Percentiles rank a stretch among this genome's conserved stretches.
phyloP scores from a whole-genome alignment of 2,329 filamentous ascomycete species.

The Aspergillus sp. region DNA sequence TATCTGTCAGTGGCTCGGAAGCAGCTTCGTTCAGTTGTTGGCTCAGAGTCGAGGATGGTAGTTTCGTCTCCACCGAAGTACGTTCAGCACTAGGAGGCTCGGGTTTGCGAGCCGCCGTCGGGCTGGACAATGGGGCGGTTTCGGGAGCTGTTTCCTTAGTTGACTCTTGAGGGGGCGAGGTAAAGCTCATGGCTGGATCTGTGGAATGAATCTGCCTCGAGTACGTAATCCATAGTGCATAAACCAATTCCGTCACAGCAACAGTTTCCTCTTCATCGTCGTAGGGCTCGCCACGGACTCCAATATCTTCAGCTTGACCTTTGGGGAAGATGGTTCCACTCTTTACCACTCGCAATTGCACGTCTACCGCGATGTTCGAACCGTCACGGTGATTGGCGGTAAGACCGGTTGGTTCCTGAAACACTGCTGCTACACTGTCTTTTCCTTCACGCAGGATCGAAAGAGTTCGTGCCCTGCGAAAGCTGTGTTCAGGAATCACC shows the following conservation, averaged over 20 bases:
- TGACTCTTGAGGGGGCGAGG: constrained; percentile 49
- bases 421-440: constrained; percentile 70
- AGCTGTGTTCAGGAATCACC: constrained; percentile 93
- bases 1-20: constrained; percentile 40
- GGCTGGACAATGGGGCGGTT: constrained; percentile 57
- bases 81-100: constrained; percentile 17
- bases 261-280: constrained; percentile 35
- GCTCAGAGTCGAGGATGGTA: constrained; percentile 45
- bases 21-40: constrained; percentile 48
- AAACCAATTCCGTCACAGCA: constrained; percentile 74
- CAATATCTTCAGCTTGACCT: constrained; percentile 59
- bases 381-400: constrained; percentile 86
- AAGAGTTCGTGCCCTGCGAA: constrained; percentile 80
- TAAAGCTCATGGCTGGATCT: constrained; percentile 56
- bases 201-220: constrained; percentile 84
- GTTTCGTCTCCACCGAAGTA: constrained; percentile 27
- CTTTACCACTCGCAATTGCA: constrained; percentile 94
- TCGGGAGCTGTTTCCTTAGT: constrained; percentile 67
- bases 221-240: constrained; percentile 95
- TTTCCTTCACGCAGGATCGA: constrained; percentile 79
- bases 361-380: constrained; percentile 85
- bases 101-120: constrained; percentile 18
- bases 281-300: constrained; percentile 57
- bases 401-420: constrained; percentile 78
- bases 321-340: constrained; percentile 66